Conservation (phyloP, 345 rosid species). For the Eucalyptus caleyi region DNA sequence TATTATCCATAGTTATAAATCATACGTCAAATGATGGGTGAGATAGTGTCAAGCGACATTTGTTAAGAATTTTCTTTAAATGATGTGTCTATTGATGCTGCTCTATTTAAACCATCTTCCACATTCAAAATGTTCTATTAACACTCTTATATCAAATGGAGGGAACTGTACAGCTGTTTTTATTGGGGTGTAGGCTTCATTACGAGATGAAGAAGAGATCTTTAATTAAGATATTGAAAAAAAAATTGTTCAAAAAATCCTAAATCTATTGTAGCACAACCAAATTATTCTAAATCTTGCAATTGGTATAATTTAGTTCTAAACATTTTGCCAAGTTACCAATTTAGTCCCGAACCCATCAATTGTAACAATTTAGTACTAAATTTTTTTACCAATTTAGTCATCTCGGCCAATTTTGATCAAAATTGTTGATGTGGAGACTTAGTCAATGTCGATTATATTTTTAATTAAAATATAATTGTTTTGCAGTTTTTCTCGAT, state of each 20-base stretch:
- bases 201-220: neutral
- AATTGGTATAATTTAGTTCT: neutral
- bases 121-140: neutral
- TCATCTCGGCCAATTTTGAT: neutral
- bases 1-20: neutral
- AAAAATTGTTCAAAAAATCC: neutral
- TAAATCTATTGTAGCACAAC: rapidly evolving
- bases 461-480: too few species aligned
- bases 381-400: too few species aligned
- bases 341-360: rapidly evolving
- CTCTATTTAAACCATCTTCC: too few species aligned
- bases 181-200: neutral
- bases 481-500: neutral
- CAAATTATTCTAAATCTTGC: neutral
- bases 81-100: neutral
- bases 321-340: neutral
- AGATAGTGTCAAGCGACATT: rapidly evolving
- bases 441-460: too few species aligned
- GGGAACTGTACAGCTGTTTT: neutral
- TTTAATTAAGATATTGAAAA: neutral
- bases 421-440: rapidly evolving
- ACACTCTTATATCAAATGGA: neutral
- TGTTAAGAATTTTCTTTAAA: too few species aligned
- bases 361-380: neutral
- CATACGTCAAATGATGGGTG: rapidly evolving